These are phyloP conservation scores for Diaporthe sp. DNA, from an alignment of 2,329 filamentous ascomycete genomes.

Conservation along the genomic window DNA sequence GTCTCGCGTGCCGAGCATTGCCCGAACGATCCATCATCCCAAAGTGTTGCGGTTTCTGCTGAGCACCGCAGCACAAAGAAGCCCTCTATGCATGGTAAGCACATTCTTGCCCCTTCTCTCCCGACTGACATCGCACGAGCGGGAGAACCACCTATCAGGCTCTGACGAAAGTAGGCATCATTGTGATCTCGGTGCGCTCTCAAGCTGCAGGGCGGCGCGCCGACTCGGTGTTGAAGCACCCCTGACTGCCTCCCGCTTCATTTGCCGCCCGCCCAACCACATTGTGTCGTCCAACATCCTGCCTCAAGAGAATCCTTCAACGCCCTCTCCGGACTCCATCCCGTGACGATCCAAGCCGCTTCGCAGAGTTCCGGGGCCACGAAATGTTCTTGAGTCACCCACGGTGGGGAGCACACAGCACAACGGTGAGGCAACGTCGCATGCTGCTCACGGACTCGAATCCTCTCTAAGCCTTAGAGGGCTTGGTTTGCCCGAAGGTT, in stretches of 20 bases:
- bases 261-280: constrained; percentile 31
- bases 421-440: constrained; percentile 25
- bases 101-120: constrained; percentile 14
- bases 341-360: constrained; percentile 26
- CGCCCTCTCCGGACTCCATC: constrained; percentile 17
- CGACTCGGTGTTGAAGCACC: constrained; percentile 16
- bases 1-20: constrained; percentile 18
- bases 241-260: constrained; percentile 28
- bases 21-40: constrained; percentile 2
- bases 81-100: constrained; percentile 25
- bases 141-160: constrained; percentile 16
- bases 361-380: constrained; percentile 9
- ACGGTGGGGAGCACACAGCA: constrained; percentile 1
- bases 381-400: constrained; percentile 24
- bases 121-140: constrained; percentile 27
- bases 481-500: constrained; percentile 23
- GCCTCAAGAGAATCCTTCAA: constrained; percentile 6
- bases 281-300: not conserved
- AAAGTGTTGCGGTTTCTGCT: constrained; percentile 3
- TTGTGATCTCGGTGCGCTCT: constrained; percentile 9
- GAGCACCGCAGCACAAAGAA: constrained; percentile 19
- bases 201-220: constrained; percentile 23
- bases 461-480: constrained; percentile 12
- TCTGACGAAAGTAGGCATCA: constrained; percentile 1
- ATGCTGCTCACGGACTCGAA: constrained; percentile 9